Evolutionary conservation across 768 basidiomycete genomes (phyloP), one percentile per base, ranked within the genome.

Genomic region (Macrolepiota dolichaula): DNA sequence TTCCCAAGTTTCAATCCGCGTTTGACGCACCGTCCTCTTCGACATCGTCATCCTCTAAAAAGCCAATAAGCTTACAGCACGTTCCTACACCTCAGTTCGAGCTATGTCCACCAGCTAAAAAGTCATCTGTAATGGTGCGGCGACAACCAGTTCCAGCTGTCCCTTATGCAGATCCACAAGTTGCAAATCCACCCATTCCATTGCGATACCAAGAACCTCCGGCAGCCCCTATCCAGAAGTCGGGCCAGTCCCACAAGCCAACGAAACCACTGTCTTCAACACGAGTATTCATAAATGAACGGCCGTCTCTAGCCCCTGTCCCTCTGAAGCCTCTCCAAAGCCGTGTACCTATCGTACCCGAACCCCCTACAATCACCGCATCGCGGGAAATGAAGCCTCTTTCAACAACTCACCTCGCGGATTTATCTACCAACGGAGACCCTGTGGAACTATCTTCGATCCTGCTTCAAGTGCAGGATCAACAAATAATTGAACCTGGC

Each of bases 341-440:
- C 24, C 57, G 36, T 17, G 53, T 25, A 5, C 57, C 49, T 9
- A 36, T 44, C 17, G 19, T 25, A 9, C 59, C 46, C 2, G 59
- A 54, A 13, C 17, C 37, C 32, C 52, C 42, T 54, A 15, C 17
- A 10, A 25, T 27, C 9, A 1, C 35, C 10, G 35, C 38, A n/a
- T n/a, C 40, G 6, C 47, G 53, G 32, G 59, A 55, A 10, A 15
- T 54, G 46, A 61, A 61, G 10, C 59, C 59, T 5, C 59, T 61
- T 25, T 55, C 59, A 4, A 61, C 59, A 12, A 46, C 57, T 35
- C 22, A 51, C 42, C 27, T 61, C 17, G 17, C 53, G 17, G 52
- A 55, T 29, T 9, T 40, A 4, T 54, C 59, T 6, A 29, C 53
- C 3, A 37, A 61, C 19, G 27, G 49, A 15, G 53, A 55, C 22